Base-by-base conservation (phyloP, 1,284 basidiomycete species). In the Prillingera fragicola region DNA sequence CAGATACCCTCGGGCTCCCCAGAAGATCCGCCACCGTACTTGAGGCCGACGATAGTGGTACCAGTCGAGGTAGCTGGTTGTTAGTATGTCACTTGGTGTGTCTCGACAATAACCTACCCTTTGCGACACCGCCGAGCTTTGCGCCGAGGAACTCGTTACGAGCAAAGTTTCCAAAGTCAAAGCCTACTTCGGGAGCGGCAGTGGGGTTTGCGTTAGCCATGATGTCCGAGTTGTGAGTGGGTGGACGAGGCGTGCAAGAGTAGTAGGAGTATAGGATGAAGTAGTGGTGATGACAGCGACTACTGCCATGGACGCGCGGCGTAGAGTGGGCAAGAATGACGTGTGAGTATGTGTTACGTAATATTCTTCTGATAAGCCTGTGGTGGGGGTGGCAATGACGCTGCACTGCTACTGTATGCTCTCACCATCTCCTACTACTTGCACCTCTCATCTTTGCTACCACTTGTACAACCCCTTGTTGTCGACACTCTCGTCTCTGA, bases 31-130 rank as follows among this genome's bases (percentile, higher is more conserved):
- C 73, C 73, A 21, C 76, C 77, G 70, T 87, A 99, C 46, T 96
- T 74, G 62, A 90, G 90, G 22, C 94, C 95, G n/a, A 77, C 75
- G 50, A 99, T 97, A 32, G 94, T 98, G 3, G 95, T 98, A 63
- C 94, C 94, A 2, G 92, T 96, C 67, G 87, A 90, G 4, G 88
- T 92, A 4, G 88, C 89, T 73, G 83, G n/a, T 84, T 38, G 48
- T 48, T 17, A 48, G 45, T 21, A n/a, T n/a, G n/a, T 42, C 3
- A 4, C 6, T n/a, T n/a, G 40, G 34, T 24, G 10, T 14, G 15
- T 15, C 36, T 13, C 32, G 6, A 17, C 3, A 12, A n/a, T 8
- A 17, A 50, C 62, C 45, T 40, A 66, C 65, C 63, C 49, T 63
- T 66, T 80, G 52, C 80, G 75, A 43, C 75, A 13, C 64, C 65